Evolutionary conservation across 768 basidiomycete species (phyloP).

Genomic region (Austroboletus festivus): DNA sequence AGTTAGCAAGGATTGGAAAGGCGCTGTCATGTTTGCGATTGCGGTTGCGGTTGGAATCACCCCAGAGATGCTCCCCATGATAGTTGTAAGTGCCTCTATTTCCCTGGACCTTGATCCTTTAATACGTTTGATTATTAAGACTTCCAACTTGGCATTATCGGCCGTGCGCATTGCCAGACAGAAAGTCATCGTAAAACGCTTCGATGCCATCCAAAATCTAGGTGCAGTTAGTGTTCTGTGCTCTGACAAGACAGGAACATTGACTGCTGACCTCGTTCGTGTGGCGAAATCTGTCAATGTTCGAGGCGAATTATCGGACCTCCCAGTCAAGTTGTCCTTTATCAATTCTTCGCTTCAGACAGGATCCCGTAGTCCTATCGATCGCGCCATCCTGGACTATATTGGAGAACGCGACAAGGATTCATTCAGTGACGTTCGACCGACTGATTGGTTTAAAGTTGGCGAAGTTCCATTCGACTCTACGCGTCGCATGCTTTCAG

Average conservation of each 20-base stretch:
- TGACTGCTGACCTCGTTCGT: conserved; percentile 42
- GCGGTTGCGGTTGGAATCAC: conserved; percentile 32
- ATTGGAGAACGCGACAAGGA: conserved; percentile 13
- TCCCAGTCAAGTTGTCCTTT: conserved; percentile 28
- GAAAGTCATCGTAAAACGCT: conserved; percentile 59
- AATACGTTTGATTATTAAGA: conserved; percentile 43
- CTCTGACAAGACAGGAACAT: conserved; percentile 66
- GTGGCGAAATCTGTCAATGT: conserved; percentile 29
- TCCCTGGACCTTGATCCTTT: background rate
- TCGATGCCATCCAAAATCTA: conserved; percentile 62
- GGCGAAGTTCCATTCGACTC: conserved; percentile 38
- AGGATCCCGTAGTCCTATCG: conserved; percentile 36
- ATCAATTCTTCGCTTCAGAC: conserved; percentile 34
- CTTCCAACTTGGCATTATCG: conserved; percentile 58
- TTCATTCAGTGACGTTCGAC: conserved; percentile 2
- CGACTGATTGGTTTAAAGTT: conserved; percentile 28
- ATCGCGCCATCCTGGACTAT: conserved; percentile 33
- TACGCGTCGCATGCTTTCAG: conserved; percentile 34
- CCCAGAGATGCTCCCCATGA: conserved; percentile 34
- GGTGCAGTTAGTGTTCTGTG: conserved; percentile 54
- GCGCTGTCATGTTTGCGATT: conserved; percentile 31
- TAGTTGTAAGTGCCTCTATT: conserved; percentile 23
- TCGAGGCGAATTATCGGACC: conserved; percentile 20
- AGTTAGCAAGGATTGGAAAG: conserved; percentile 31
- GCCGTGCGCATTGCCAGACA: conserved; percentile 52